phyloP scores from a whole-genome alignment of 2,329 filamentous ascomycete genomes.

The Ceratocystis variospora region DNA sequence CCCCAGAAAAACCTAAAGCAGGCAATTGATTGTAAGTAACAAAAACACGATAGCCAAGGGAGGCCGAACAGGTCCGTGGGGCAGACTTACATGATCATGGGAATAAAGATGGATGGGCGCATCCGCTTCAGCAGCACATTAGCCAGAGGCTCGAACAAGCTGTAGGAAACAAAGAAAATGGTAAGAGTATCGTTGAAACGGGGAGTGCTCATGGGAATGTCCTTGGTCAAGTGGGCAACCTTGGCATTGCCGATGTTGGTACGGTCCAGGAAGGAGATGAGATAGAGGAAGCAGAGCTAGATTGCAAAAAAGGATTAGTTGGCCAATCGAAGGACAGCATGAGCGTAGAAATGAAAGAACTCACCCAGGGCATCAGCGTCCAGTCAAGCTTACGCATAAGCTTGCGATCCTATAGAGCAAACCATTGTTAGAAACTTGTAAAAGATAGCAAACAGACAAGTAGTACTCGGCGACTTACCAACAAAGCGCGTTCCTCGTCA shows the following conservation, averaged over 20 bases:
- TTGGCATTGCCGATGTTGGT: slow-evolving; percentile 67
- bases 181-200: slow-evolving; percentile 65
- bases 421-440: neutral
- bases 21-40: slow-evolving; percentile 15
- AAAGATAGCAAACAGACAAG: neutral
- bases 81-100: slow-evolving; percentile 57
- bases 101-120: slow-evolving; percentile 65
- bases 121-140: slow-evolving; percentile 68
- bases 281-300: slow-evolving; percentile 54
- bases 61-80: no score
- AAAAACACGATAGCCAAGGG: slow-evolving; percentile 3
- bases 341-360: slow-evolving; percentile 17
- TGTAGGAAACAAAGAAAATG: slow-evolving; percentile 79
- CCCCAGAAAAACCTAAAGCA: slow-evolving; percentile 47
- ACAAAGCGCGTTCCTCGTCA: slow-evolving; percentile 45
- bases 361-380: slow-evolving; percentile 45
- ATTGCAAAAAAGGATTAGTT: neutral
- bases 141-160: slow-evolving; percentile 62
- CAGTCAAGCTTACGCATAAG: slow-evolving; percentile 49
- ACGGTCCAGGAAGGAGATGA: slow-evolving; percentile 59
- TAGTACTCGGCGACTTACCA: slow-evolving; percentile 33
- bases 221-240: slow-evolving; percentile 39
- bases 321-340: neutral
- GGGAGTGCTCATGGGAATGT: slow-evolving; percentile 47
- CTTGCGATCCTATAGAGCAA: slow-evolving; percentile 39